Base-by-base conservation (phyloP, 148 eudicot species). In the Suaeda aralocaspica region DNA sequence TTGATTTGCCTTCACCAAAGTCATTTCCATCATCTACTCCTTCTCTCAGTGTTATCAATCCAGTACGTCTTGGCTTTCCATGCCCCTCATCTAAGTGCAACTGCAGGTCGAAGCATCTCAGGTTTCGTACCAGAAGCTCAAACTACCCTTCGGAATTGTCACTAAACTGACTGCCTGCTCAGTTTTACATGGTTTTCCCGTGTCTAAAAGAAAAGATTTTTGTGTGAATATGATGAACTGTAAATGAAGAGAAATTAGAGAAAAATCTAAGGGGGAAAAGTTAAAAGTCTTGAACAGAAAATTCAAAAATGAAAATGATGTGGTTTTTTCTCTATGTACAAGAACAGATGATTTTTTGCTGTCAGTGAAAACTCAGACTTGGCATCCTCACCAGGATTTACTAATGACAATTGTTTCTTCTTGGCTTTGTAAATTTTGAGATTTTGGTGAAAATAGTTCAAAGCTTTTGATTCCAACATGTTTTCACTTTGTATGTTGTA, bases 141-240 rank as follows among this genome's bases (percentile, higher is more conserved):
- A 69, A 68, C 33, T 69, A 68, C 30, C 73, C 74, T 31, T 73
- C 81, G 15, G 31, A 51, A 58, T 7, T 62, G 73, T 72, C 73
- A 2, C 72, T 60, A 13, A 67, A 67, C 72, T 77, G 72, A 77
- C 41, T 46, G 19, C 30, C 3, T 22, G 24, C 56, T 29, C 41
- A 36, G 4, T 64, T 71, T 29, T 71, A 28, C 60, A 30, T n/a
- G 49, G 25, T 67, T 71, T 66, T 67, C 14, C 8, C 50, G 61
- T 59, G 72, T 48, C 41, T 72, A 50, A 53, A 44, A 60, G 45
- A 57, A 33, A 36, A 41, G 59, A 33, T 63, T 68, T 72, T 45
- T 63, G 46, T 72, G 81, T 78, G 73, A 52, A 78, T 78, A 62
- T 78, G 36, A 50, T 51, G 70, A 61, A 52, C 14, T 61, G 55